Evolutionary conservation across 495 filamentous ascomycete genomes (phyloP), one percentile per base, ranked within the genome.

Genomic region (Xylaria scruposa): DNA sequence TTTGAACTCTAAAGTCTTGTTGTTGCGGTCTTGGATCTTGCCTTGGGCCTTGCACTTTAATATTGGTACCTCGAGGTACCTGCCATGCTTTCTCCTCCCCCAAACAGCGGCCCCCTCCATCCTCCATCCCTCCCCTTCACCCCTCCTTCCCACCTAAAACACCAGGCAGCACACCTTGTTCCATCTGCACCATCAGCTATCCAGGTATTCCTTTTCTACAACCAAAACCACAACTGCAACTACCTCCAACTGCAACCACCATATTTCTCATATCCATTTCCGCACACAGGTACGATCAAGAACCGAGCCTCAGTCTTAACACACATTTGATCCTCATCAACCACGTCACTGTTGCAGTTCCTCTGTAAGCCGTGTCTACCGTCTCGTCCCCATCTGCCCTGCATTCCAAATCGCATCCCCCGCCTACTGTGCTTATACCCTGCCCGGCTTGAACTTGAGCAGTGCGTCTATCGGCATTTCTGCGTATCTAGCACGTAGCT

Each of bases 131-230:
- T 60, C 33, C 60, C 33, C 31, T 26, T 46, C 62, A 46, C 62
- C 46, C 70, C 58, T 47, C 64, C 47, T 68, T 66, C 53, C 67
- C 70, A 53, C 68, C 47, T 76, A 38, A 38, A 62, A 60, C 40
- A 51, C 68, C 68, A 70, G 68, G 68, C 68, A 70, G 59, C 67
- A 59, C 66, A 42, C 66, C 51, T 59, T 56, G 60, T 73, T 3
- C 60, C 47, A 13, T 63, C 54, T 69, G 38, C 38, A 63, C 60
- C 60, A 13, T 31, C 53, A 63, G 60, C 38, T 10, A 38, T 10
- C 54, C 17, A 58, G 49, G 49, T 51, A 42, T 42, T 13, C 53
- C 53, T n/a, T 61, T 70, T 62, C 42, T 46, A 60, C 33, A 17
- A 31, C 53, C 7, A 56, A 26, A 29, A 15, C 24, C 3, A 67